Percentiles rank a stretch among this genome's conserved stretches.
phyloP scores from a whole-genome alignment of 805 yeast genomes.

The Metschnikowia sp. region DNA sequence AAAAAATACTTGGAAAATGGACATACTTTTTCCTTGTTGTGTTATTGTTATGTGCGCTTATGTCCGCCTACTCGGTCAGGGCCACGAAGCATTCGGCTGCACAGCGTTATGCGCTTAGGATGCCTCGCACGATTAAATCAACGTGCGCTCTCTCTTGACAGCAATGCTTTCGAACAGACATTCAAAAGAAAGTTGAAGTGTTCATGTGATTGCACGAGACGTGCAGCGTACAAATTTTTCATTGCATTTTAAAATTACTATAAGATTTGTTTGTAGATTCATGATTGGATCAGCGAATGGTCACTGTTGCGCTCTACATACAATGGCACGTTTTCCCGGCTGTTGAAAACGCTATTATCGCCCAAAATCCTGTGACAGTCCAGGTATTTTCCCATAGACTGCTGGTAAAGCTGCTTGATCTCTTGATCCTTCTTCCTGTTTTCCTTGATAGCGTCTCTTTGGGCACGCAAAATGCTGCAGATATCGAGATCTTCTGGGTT shows the following conservation, averaged over 20 bases:
- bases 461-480: conserved; percentile 34
- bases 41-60: background rate
- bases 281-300: conserved; percentile 3
- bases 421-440: conserved; percentile 42
- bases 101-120: conserved; percentile 3
- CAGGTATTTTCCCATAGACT: conserved; percentile 18
- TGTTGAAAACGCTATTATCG: conserved; percentile 27
- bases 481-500: conserved; percentile 39
- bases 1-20: too few species aligned
- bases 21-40: background rate
- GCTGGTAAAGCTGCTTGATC: conserved; percentile 38
- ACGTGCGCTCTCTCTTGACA: too few species aligned
- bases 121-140: background rate
- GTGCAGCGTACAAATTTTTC: too few species aligned
- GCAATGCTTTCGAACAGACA: too few species aligned
- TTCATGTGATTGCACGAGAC: too few species aligned
- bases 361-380: conserved; percentile 12
- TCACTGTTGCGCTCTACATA: conserved; percentile 2
- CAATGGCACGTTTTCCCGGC: conserved; percentile 18
- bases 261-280: background rate
- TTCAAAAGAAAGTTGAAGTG: too few species aligned
- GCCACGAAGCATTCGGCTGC: background rate
- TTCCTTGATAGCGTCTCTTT: conserved; percentile 31
- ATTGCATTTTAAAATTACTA: too few species aligned
- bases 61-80: too few species aligned